Evolutionary conservation across 164 flowering plant species (phyloP), one percentile per base, ranked within the genome.

Genomic region (Umbellularia californica): DNA sequence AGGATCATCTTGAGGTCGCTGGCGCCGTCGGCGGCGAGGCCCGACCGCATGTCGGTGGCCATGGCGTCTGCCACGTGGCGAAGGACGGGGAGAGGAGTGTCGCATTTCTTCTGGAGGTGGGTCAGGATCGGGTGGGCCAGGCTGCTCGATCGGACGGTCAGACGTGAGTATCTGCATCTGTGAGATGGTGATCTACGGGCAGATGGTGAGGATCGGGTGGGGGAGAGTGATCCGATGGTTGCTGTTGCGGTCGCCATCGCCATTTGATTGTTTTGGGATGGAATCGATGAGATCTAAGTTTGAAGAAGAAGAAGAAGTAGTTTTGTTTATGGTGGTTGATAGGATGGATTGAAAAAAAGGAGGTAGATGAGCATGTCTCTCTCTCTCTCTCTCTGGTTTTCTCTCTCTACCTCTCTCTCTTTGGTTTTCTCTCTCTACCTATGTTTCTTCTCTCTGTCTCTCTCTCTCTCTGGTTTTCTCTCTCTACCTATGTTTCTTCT

Each of bases 1-100:
- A 87, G 91, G 2, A 94, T 89, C 98, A 94, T 94, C 83, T 88
- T 87, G 68, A 92, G 97, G 74, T 88, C 89, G 71, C 90, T 78
- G 17, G 86, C 92, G 19, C 93, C 97, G n/a, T 94, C 97, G 4
- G 68, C 84, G 17, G 83, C 87, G 51, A 94, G 90, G 19, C 98
- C 98, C 62, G 90, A 90, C 24, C 92, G 83, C 95, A 94, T 92
- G 30, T 94, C 97, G 25, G 76, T 82, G 9, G 88, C 80, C 93
- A 94, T 92, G 73, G 90, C 84, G 66, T 88, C 94, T 2, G 90
- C 92, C 71, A 92, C 95, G 77, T 83, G 90, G 77, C 91, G 89
- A 72, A 93, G 82, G 7, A 88, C 80, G 0, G 90, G 93, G 71
- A 92, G 71, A 35, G 98, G 92, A 47, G 98, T 89, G 22, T 89